A percentile compares a stretch with the other conserved stretches of the same genome.
phyloP scores from a whole-genome alignment of 192 early-diverging fungal species.

The Paraglomus brasilianum region DNA sequence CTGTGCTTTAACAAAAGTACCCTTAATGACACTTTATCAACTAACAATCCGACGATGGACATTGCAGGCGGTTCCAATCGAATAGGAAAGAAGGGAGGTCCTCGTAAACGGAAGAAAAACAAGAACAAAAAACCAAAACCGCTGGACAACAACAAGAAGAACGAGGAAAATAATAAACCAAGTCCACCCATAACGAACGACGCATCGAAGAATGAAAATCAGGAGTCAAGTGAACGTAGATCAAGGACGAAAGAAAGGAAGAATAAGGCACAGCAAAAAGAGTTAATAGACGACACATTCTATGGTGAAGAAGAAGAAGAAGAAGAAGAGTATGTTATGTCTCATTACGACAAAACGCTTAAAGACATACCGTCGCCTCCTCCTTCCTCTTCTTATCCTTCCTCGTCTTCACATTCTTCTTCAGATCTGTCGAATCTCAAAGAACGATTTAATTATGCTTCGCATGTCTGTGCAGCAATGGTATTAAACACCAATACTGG shows the following conservation, averaged over 20 bases:
- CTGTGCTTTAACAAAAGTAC: too few relatives aligned
- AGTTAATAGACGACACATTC: constrained; percentile 34
- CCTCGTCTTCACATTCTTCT: constrained; percentile 29
- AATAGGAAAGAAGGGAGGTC: background rate
- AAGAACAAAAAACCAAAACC: background rate
- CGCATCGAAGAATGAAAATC: constrained; percentile 37
- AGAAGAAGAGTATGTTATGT: constrained; percentile 37
- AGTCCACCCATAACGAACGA: constrained; percentile 39
- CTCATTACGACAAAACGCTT: constrained; percentile 32
- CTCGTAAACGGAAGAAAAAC: background rate
- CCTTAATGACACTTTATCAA: too few relatives aligned
- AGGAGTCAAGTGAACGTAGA: constrained; percentile 29
- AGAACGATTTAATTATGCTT: constrained; percentile 95
- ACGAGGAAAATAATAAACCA: constrained; percentile 29
- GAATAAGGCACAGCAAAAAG: constrained; percentile 39
- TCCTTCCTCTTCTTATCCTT: constrained; percentile 30
- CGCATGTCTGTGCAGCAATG: constrained; percentile 88
- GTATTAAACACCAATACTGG: constrained; percentile 82
- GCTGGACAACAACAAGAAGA: background rate
- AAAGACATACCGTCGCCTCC: constrained; percentile 22
- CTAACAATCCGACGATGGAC: too few relatives aligned
- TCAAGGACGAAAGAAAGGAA: constrained; percentile 35
- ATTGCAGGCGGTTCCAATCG: background rate
- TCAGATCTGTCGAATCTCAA: background rate
- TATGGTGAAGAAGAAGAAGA: constrained; percentile 38